Conservation (phyloP, 768 basidiomycete species). For the Hygrocybe punicea region DNA sequence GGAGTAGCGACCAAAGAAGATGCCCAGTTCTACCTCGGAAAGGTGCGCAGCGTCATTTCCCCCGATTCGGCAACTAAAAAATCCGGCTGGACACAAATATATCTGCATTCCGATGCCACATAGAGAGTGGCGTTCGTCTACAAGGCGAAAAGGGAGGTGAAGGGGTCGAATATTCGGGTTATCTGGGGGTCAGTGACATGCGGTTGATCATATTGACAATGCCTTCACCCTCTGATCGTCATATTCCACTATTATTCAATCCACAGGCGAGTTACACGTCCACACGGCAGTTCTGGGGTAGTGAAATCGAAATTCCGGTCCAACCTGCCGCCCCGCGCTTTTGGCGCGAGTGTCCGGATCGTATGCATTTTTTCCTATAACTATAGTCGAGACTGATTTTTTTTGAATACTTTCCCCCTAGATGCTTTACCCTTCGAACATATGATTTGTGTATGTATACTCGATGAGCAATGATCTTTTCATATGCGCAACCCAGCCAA, state of each 20-base stretch:
- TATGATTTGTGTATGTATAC: constrained; percentile 43
- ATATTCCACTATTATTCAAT: no score
- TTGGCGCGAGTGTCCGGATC: constrained; percentile 89
- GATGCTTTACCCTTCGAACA: constrained; percentile 93
- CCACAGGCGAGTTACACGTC: constrained; percentile 79
- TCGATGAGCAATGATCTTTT: no score
- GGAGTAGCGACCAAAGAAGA: constrained; percentile 92
- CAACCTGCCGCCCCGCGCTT: constrained; percentile 92
- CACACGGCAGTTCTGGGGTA: constrained; percentile 92
- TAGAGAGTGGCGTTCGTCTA: constrained; percentile 98
- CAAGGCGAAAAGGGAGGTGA: constrained; percentile 91
- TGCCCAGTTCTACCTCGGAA: constrained; percentile 97
- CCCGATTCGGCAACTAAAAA: background rate
- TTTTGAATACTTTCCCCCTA: constrained; percentile 23
- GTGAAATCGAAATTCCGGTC: constrained; percentile 95
- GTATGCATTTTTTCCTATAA: constrained; percentile 51
- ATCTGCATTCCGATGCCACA: background rate
- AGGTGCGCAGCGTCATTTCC: constrained; percentile 56
- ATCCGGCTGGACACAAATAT: no score
- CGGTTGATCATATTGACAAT: background rate
- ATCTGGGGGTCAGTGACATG: constrained; percentile 84
- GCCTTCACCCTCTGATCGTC: background rate
- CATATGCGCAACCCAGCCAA: no score
- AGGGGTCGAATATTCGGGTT: constrained; percentile 92
- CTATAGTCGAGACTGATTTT: background rate